A percentile compares a stretch with the other conserved stretches of the same genome.
Evolutionary conservation across 768 basidiomycete species (phyloP).

Genomic region (Russula brevipes): DNA sequence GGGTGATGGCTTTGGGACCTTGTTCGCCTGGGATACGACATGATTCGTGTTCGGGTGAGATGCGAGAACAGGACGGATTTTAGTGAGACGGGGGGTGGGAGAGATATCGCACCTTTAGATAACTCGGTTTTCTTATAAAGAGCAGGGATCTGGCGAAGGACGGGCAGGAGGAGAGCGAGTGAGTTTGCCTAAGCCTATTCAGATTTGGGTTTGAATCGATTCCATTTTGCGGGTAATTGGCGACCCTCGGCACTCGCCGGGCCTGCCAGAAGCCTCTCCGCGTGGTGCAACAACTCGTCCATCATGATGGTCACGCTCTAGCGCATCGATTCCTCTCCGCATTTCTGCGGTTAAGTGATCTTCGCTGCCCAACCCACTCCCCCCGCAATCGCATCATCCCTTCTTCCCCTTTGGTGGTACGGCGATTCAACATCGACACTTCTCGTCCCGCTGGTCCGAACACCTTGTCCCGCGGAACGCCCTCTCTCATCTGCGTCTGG

Average conservation of each 20-base stretch:
- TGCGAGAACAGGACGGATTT: background rate
- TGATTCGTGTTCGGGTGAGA: conserved; percentile 20
- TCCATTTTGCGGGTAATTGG: too few species aligned
- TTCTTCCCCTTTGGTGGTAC: background rate
- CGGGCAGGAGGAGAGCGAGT: background rate
- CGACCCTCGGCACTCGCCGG: background rate
- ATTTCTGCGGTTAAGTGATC: too few species aligned
- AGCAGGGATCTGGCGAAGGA: background rate
- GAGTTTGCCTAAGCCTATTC: background rate
- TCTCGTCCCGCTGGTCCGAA: conserved; percentile 12
- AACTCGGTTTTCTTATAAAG: background rate
- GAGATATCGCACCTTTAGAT: conserved; percentile 7
- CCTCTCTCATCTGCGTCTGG: background rate
- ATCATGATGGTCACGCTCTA: too few species aligned
- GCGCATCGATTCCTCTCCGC: too few species aligned
- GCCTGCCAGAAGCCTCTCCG: background rate
- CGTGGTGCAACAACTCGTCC: too few species aligned
- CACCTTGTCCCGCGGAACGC: background rate
- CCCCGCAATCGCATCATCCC: background rate
- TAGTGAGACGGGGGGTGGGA: background rate
- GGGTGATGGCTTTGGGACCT: background rate
- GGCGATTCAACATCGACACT: background rate
- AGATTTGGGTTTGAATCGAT: too few species aligned
- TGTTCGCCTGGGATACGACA: conserved; percentile 18
- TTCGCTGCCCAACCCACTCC: background rate